Evolutionary conservation across 352 stramenopile genomes (phyloP), one percentile per base, ranked within the genome.

Genomic region (Pythium periplocum): DNA sequence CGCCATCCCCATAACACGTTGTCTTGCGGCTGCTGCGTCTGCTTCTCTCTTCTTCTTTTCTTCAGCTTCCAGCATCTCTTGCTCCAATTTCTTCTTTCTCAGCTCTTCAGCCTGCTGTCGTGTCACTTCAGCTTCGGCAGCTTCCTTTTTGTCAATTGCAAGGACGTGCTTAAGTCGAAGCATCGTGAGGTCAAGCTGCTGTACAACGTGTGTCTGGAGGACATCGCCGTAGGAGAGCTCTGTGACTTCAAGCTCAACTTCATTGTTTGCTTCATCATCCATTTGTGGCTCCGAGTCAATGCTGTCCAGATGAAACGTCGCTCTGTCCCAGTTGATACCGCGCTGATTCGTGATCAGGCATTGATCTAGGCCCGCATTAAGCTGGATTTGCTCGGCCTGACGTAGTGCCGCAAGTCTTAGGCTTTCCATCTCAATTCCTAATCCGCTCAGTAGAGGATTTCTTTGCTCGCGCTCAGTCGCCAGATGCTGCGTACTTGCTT

Each of bases 141-240:
- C 59, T 53, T 83, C 76, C 55, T 87, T 87, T 11, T 52, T 48
- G 31, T 81, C 67, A 32, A 87, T 71, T 2, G 44, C 55, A 1
- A 87, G 65, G 26, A 81, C 66, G 39, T 87, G 76, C 12, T 67
- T 72, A n/a, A 87, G 63, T 53, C 73, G 73, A 8, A 87, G 44
- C 4, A 87, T 87, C n/a, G 76, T 80, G 2, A 85, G 55, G n/a
- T 85, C 67, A 4, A 87, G 64, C 12, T 85, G 81, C 47, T 83
- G 64, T 8, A 84, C 42, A 6, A 87, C 70, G 10, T 83, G 55
- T 2, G 51, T 56, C 52, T 83, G 56, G 1, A 87, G 17, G n/a
- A 83, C 48, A 10, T 74, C 60, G n/a, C 66, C 45, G 33, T 76
- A 77, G 6, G 62, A 53, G 4, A 10, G 41, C 2, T 42, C 7